Conservation (phyloP, 2,329 filamentous ascomycete genomes). For the Diaporthe destruens region DNA sequence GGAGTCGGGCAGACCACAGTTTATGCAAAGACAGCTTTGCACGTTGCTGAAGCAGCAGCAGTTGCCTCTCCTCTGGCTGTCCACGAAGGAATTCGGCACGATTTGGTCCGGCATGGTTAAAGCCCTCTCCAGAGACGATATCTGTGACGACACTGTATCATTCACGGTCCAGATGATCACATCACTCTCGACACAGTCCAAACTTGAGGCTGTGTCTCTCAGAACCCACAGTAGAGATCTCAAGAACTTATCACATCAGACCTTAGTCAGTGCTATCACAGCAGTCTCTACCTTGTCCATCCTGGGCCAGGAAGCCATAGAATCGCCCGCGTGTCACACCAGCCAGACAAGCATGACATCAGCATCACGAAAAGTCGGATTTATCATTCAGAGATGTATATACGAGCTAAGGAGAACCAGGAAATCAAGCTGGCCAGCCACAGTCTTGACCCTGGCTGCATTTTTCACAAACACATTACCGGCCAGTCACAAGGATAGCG, state of each 20-base stretch:
- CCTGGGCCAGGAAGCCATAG: constrained; percentile 43
- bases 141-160: constrained; percentile 51
- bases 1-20: constrained; percentile 49
- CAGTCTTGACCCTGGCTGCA: constrained; percentile 37
- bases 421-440: constrained; percentile 37
- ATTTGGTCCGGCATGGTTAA: constrained; percentile 57
- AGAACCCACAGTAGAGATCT: constrained; percentile 38
- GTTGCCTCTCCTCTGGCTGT: constrained; percentile 59
- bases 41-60: constrained; percentile 51
- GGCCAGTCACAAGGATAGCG: not conserved
- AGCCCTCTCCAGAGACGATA: constrained; percentile 49
- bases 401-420: constrained; percentile 36
- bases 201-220: not conserved
- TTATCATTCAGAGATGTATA: constrained; percentile 47
- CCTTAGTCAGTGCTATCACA: constrained; percentile 57
- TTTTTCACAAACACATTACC: constrained; percentile 32
- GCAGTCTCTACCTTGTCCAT: constrained; percentile 55
- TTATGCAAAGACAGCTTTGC: constrained; percentile 54
- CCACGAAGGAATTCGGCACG: constrained; percentile 55
- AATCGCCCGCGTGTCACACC: not conserved
- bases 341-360: constrained; percentile 35
- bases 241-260: constrained; percentile 50
- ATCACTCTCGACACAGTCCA: constrained; percentile 46
- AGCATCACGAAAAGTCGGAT: constrained; percentile 42
- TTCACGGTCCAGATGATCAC: constrained; percentile 54